Base-by-base conservation (phyloP, 805 yeast species). In the Zygosaccharomyces bailii region DNA sequence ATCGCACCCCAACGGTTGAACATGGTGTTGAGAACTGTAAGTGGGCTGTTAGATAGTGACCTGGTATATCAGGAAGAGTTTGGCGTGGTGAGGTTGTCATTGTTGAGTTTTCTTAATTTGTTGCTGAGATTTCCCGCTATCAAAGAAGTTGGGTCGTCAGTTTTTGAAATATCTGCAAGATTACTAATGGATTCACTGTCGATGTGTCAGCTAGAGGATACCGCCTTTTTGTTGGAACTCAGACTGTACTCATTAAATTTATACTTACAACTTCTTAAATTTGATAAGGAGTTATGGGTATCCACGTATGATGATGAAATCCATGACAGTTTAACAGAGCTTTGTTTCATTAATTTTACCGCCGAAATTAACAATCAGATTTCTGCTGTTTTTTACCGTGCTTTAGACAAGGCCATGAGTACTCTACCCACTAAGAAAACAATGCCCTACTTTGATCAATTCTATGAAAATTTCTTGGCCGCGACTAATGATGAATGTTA, bases 1-100 rank as follows among this genome's bases (percentile, higher is more conserved):
- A 65, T 85, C 19, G 83, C 86, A 5, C 70, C 75, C 2, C 89
- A 81, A 55, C 73, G 93, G 52, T 66, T 83, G 31, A 74, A 71
- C 34, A 78, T 84, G 86, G 63, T 83, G 6, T 49, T 86, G 14
- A 74, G 70, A 33, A 72, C 76, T 4, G 51, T 88, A 1, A 56
- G 62, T 4, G 65, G 64, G 14, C 83, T 90, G 86, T 52, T 82
- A 17, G 84, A 80, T 18, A 72, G 81, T 11, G 87, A 79, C 16
- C 53, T 73, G 40, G 78, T 84, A 1, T 83, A 77, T 58, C 87
- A 81, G 14, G 62, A 67, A 0, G 73, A 66, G 5, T 86, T 84
- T 48, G 54, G 68, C 13, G 60, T 69, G 4, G 60, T 79, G 21
- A 71, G 91, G 57, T 60, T 78, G 16, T 75, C 72, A 23, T 55